Percentiles rank a stretch among this genome's conserved stretches.
Evolutionary conservation across 345 rosid genomes (phyloP).

Genomic region (Nasturtium officinale): DNA sequence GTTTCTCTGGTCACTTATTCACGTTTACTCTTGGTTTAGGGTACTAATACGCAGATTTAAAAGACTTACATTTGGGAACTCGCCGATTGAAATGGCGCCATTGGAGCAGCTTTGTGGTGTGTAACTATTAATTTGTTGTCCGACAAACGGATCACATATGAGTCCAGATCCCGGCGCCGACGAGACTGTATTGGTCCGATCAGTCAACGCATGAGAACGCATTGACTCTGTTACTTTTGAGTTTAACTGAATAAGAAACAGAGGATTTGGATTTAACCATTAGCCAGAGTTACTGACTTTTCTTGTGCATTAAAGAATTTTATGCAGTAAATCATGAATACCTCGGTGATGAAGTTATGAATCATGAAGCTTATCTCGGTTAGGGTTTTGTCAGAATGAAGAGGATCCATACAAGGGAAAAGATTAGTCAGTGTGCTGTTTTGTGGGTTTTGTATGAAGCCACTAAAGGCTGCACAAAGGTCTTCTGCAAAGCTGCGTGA

Average conservation of each 20-base stretch:
- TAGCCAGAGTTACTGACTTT: neutral
- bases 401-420: slow-evolving; percentile 58
- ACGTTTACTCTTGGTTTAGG: neutral
- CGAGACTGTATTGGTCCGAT: neutral
- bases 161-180: slow-evolving; percentile 19
- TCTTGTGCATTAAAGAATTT: neutral
- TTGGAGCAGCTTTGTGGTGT: slow-evolving; percentile 49
- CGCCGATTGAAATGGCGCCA: slow-evolving; percentile 46
- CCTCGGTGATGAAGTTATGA: slow-evolving; percentile 54
- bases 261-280: neutral
- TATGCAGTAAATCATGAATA: neutral
- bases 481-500: slow-evolving; percentile 59
- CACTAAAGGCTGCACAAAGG: slow-evolving; percentile 57
- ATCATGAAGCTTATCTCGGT: slow-evolving; percentile 47
- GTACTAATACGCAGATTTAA: neutral
- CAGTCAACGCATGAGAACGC: slow-evolving; percentile 24
- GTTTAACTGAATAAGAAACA: slow-evolving; percentile 52
- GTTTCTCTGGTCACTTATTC: neutral
- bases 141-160: slow-evolving; percentile 67
- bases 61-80: slow-evolving; percentile 56
- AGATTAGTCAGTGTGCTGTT: slow-evolving; percentile 48
- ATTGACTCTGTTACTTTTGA: slow-evolving; percentile 39
- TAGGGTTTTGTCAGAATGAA: slow-evolving; percentile 46
- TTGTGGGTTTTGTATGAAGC: slow-evolving; percentile 52
- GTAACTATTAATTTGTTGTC: slow-evolving; percentile 49